A percentile compares a stretch with the other conserved stretches of the same genome.
Evolutionary conservation across 192 early-diverging fungal species (phyloP).

Genomic region (Coemansia sp.): DNA sequence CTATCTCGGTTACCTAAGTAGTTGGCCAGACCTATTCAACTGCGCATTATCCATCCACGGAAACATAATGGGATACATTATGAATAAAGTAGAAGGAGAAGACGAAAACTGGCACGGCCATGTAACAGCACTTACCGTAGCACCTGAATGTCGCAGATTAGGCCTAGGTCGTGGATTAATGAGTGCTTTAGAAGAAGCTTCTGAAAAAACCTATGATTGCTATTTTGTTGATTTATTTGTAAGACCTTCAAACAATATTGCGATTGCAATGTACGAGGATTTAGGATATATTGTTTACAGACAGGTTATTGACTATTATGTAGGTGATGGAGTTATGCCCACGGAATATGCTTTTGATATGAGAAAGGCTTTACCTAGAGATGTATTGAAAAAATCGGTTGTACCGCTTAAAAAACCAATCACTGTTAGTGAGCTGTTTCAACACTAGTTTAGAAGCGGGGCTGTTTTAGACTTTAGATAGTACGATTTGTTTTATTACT

Average conservation of each 20-base stretch:
- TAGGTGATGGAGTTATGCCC: constrained; percentile 55
- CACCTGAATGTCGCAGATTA: constrained; percentile 88
- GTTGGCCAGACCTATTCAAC: constrained; percentile 92
- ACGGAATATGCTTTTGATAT: constrained; percentile 93
- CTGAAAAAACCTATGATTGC: constrained; percentile 77
- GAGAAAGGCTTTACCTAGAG: constrained; percentile 87
- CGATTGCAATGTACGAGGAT: constrained; percentile 87
- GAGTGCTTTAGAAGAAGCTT: constrained; percentile 83
- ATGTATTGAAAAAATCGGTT: constrained; percentile 55
- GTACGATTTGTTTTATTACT: too few species aligned
- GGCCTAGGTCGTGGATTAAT: constrained; percentile 89
- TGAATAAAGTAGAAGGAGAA: constrained; percentile 95
- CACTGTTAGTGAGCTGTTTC: constrained; percentile 18
- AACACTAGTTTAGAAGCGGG: too few species aligned
- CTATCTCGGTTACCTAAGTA: constrained; percentile 88
- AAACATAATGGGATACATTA: constrained; percentile 78
- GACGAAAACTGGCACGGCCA: constrained; percentile 94
- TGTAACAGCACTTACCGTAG: constrained; percentile 96
- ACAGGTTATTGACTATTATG: constrained; percentile 85
- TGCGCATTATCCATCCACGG: constrained; percentile 72
- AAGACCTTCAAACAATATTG: constrained; percentile 83
- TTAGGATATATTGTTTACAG: constrained; percentile 92
- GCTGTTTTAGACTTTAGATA: too few species aligned
- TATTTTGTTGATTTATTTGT: constrained; percentile 93
- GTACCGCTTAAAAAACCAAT: constrained; percentile 36